Evolutionary conservation across 495 filamentous ascomycete species (phyloP).

Genomic region (Podospora anserina): DNA sequence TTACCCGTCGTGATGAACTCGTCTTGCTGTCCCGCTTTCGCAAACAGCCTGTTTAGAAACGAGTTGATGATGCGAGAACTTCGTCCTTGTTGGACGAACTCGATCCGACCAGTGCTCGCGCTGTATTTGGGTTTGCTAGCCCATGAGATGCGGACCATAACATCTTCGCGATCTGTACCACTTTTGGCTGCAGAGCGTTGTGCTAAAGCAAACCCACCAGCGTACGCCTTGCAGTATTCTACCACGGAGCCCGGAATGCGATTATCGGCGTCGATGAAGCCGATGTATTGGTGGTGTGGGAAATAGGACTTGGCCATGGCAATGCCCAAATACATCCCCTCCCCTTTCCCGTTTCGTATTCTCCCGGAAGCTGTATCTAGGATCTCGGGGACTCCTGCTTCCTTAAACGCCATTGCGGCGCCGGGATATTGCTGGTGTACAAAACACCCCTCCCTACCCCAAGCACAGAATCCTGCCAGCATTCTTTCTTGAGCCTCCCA

Average conservation of each 20-base stretch:
- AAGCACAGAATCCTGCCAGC: conserved; percentile 15
- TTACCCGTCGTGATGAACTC: conserved; percentile 29
- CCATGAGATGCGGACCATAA: conserved; percentile 34
- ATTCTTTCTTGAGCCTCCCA: conserved; percentile 15
- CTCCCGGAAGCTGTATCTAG: conserved; percentile 5
- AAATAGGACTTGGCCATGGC: conserved; percentile 26
- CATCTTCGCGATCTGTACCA: conserved; percentile 12
- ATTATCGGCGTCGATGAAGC: conserved; percentile 36
- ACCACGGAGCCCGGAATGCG: conserved; percentile 19
- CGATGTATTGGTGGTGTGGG: conserved; percentile 24
- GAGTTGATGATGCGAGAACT: conserved; percentile 32
- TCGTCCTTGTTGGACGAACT: conserved; percentile 25
- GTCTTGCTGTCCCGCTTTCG: not conserved
- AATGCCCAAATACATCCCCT: conserved; percentile 35
- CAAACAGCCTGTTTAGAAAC: conserved; percentile 29
- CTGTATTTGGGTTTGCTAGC: conserved; percentile 30
- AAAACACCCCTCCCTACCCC: conserved; percentile 15
- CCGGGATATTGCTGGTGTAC: conserved; percentile 31
- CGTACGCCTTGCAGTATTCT: conserved; percentile 33
- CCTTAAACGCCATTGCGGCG: conserved; percentile 22
- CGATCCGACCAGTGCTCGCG: conserved; percentile 9
- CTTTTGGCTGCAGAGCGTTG: not conserved
- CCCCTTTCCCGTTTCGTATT: conserved; percentile 34
- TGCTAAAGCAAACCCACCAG: conserved; percentile 29
- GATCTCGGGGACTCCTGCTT: conserved; percentile 21